These are phyloP conservation scores for Tubosaeta brunneosetosa DNA, from an alignment of 768 basidiomycete genomes.

Conservation along the genomic window DNA sequence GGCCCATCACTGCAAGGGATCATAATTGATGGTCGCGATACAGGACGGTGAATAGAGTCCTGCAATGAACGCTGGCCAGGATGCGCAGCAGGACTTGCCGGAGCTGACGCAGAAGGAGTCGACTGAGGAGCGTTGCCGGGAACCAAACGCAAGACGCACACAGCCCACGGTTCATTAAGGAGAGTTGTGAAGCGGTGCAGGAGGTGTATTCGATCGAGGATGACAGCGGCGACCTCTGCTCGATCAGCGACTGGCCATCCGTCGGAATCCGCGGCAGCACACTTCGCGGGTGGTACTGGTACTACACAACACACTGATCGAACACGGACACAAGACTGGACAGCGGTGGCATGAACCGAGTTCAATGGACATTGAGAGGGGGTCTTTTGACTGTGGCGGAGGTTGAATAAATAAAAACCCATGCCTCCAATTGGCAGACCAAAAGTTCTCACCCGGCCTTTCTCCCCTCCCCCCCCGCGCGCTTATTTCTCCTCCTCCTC, in stretches of 20 bases:
- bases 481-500: slow-evolving; percentile 3
- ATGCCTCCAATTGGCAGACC: slow-evolving; percentile 12
- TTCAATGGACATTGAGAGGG: background rate
- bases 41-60: background rate
- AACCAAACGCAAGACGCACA: background rate
- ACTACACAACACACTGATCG: background rate
- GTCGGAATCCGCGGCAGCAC: background rate
- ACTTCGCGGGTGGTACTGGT: background rate
- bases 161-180: background rate
- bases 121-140: background rate
- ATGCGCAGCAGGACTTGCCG: background rate
- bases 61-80: background rate
- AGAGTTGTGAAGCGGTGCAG: background rate
- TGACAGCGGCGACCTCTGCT: background rate
- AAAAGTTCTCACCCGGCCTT: slow-evolving; percentile 26
- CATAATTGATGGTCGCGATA: background rate
- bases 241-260: background rate
- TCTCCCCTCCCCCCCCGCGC: slow-evolving; percentile 18
- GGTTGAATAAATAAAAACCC: slow-evolving; percentile 19
- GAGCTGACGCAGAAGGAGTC: background rate
- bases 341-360: background rate
- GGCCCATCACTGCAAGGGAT: background rate
- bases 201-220: background rate
- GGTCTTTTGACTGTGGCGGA: slow-evolving; percentile 19
- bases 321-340: background rate